phyloP scores from a whole-genome alignment of 768 basidiomycete genomes.

The Chalciporus pseudorubinellus region DNA sequence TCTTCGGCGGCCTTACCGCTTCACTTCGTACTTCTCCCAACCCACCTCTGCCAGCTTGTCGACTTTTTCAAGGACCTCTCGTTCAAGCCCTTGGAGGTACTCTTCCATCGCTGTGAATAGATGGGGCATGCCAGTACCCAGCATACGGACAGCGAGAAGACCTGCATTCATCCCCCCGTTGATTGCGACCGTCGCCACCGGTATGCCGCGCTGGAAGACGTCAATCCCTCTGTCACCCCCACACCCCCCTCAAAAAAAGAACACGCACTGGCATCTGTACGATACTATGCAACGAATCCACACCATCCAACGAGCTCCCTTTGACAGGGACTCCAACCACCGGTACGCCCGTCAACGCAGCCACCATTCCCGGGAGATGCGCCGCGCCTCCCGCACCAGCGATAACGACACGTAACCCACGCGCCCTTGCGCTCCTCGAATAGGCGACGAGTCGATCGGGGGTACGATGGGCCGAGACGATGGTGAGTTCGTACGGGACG shows the following conservation, averaged over 20 bases:
- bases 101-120: conserved; percentile 66
- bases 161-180: conserved; percentile 95
- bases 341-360: conserved; percentile 87
- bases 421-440: conserved; percentile 65
- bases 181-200: conserved; percentile 96
- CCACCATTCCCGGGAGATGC: conserved; percentile 98
- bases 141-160: conserved; percentile 86
- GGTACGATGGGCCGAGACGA: conserved; percentile 96
- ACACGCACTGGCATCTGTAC: conserved; percentile 97
- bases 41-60: conserved; percentile 74
- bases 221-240: no score
- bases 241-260: no score
- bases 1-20: conserved; percentile 15
- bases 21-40: conserved; percentile 78
- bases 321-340: conserved; percentile 98
- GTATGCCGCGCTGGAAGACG: conserved; percentile 95
- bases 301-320: conserved; percentile 88
- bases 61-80: conserved; percentile 77
- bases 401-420: conserved; percentile 74
- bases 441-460: conserved; percentile 84
- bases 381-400: conserved; percentile 99
- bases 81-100: conserved; percentile 68
- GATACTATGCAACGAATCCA: conserved; percentile 95
- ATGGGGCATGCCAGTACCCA: conserved; percentile 68
- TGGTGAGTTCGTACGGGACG: conserved; percentile 89